Evolutionary conservation across 805 yeast species (phyloP).

Genomic region (Dipodascopsis uninucleata): DNA sequence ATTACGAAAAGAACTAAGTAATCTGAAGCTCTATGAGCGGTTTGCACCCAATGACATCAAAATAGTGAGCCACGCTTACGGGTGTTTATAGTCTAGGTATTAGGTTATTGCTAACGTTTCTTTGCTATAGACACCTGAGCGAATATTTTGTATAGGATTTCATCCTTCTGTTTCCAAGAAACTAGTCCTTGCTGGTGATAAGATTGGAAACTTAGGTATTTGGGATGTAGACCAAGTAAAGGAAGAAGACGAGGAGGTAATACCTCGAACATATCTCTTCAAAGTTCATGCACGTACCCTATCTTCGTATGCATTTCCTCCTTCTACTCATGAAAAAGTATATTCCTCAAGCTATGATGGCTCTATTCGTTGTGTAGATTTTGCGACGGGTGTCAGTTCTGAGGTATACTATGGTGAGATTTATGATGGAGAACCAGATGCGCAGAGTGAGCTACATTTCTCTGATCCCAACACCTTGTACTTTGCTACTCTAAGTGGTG

Average conservation of each 20-base stretch:
- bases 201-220: slow-evolving; percentile 77
- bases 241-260: slow-evolving; percentile 35
- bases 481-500: slow-evolving; percentile 76
- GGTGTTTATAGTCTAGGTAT: not conserved
- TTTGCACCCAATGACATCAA: slow-evolving; percentile 69
- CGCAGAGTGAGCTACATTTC: slow-evolving; percentile 24
- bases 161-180: slow-evolving; percentile 69
- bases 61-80: slow-evolving; percentile 41
- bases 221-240: slow-evolving; percentile 67
- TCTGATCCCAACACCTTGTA: slow-evolving; percentile 50
- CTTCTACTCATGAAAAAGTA: slow-evolving; percentile 50
- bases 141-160: slow-evolving; percentile 70
- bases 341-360: slow-evolving; percentile 85
- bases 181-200: slow-evolving; percentile 81
- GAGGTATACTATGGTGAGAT: slow-evolving; percentile 46
- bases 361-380: slow-evolving; percentile 67
- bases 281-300: slow-evolving; percentile 75
- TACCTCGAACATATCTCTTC: slow-evolving; percentile 51
- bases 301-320: slow-evolving; percentile 56
- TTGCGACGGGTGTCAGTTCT: slow-evolving; percentile 54
- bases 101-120: not conserved
- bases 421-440: slow-evolving; percentile 38
- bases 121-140: slow-evolving; percentile 48
- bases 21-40: slow-evolving; percentile 49
- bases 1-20: slow-evolving; percentile 53